Conservation (phyloP, 129 eudicot species). For the Arctium minus region DNA sequence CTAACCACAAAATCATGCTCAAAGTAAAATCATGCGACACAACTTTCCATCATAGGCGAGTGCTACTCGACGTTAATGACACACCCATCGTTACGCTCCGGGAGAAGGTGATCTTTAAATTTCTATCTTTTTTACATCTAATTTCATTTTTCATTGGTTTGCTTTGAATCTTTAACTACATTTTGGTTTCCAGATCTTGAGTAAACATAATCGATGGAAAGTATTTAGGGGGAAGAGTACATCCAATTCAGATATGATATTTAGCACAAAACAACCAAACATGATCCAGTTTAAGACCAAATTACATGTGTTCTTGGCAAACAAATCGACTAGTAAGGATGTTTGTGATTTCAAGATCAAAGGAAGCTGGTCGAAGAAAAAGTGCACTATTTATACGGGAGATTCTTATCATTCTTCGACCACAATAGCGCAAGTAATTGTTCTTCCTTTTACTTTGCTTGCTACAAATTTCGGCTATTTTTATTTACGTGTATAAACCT, state of each 20-base stretch:
- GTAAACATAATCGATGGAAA: not conserved
- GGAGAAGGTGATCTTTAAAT: not conserved
- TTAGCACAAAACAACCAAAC: not conserved
- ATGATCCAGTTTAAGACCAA: not conserved
- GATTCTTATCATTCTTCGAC: not conserved
- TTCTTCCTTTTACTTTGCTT: not conserved
- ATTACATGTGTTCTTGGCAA: not conserved
- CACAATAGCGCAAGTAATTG: not conserved
- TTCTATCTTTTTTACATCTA: not conserved
- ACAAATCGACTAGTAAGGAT: not conserved
- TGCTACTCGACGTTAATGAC: not conserved
- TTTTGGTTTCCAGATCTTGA: not conserved
- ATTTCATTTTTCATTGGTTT: not conserved
- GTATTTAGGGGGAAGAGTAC: not conserved
- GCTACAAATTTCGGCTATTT: not conserved
- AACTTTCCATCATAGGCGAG: not conserved
- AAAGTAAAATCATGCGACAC: not conserved
- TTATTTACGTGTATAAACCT: not conserved
- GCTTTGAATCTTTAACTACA: not conserved
- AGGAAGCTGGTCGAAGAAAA: not conserved
- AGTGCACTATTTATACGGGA: not conserved
- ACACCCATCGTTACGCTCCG: not conserved
- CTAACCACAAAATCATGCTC: not conserved
- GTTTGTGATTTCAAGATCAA: not conserved
- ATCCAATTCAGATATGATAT: not conserved